Base-by-base conservation (phyloP, 2,329 filamentous ascomycete genomes). In the Fusarium abutilonis region DNA sequence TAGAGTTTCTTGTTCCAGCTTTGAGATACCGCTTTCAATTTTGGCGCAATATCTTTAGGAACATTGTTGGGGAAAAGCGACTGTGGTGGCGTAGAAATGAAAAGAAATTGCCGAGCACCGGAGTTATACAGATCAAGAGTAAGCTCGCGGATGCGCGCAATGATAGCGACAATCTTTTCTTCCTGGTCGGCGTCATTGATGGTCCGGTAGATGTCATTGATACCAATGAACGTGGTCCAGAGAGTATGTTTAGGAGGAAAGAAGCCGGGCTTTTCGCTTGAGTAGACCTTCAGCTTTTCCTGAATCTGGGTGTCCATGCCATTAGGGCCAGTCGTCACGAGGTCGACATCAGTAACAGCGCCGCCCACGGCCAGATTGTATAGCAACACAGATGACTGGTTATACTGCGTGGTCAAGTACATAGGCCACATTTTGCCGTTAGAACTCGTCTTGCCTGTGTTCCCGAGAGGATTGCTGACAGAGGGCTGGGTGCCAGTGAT, bases 181-280 rank as follows among this genome's bases (percentile, higher is more conserved):
- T 48, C 29, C 3, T 60, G 56, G 10, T 54, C 5, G 1, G 23
- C 32, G 2, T 60, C 17, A 13, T 31, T 41, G 15, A 60, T 60
- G 3, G 56, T 60, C 14, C 56, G 48, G 13, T 60, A 60, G 19
- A 60, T 60, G 6, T 60, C 56, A 17, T 60, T 60, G 14, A 60
- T 60, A 1, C 56, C 56, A 17, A 60, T 60, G 6, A 60, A 60
- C 0, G 60, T 2, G 9, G 48, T 41, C 39, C 44, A 60, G 0
- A 60, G 48, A 0, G 55, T 60, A 26, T 26, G 28, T 4, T 38
- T 54, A 0, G 42, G 42, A 1, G 43, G 9, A 28, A 60, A 60
- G 9, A 44, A 19, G 1, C 10, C 31, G 3, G 29, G 38, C 4
- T 53, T 14, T n/a, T 44, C 15, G 3, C 45, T 21, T 3, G 39